These are phyloP conservation scores for Soucietia sequanensis DNA, from an alignment of 805 yeast genomes.

Conservation along the genomic window DNA sequence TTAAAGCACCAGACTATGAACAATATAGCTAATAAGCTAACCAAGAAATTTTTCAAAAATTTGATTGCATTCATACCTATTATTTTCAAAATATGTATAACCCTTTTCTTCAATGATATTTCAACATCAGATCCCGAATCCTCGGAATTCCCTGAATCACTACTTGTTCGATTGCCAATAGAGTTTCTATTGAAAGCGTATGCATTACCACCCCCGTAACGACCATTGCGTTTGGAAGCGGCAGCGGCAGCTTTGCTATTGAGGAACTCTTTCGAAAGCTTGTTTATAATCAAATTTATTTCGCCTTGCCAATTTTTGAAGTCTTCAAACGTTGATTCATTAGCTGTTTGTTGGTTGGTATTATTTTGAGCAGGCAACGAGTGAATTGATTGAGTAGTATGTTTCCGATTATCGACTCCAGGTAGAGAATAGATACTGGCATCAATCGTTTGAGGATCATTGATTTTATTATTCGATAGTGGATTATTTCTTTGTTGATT, in stretches of 20 bases:
- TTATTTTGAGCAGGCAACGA: slow-evolving; percentile 10
- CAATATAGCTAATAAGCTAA: slow-evolving; percentile 35
- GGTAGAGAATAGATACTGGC: slow-evolving; percentile 20
- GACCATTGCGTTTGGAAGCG: not conserved
- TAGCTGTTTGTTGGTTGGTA: slow-evolving; percentile 7
- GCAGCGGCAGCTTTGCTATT: slow-evolving; percentile 7
- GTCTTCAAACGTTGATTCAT: slow-evolving; percentile 29
- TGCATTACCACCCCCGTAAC: not conserved
- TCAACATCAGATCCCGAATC: slow-evolving; percentile 17
- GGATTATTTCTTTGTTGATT: slow-evolving; percentile 30
- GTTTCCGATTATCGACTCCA: slow-evolving; percentile 8
- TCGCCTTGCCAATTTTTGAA: slow-evolving; percentile 55
- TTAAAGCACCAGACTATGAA: slow-evolving; percentile 43
- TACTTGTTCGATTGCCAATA: slow-evolving; percentile 1
- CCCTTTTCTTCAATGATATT: slow-evolving; percentile 18
- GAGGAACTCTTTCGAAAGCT: slow-evolving; percentile 41
- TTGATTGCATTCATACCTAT: slow-evolving; percentile 28
- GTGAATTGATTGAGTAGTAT: slow-evolving; percentile 7
- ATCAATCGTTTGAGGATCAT: slow-evolving; percentile 7
- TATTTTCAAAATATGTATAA: slow-evolving; percentile 21
- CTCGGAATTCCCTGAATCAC: slow-evolving; percentile 12
- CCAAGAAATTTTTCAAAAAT: slow-evolving; percentile 32
- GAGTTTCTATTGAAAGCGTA: not conserved
- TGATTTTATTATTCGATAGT: slow-evolving; percentile 7
- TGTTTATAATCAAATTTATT: slow-evolving; percentile 45